These are phyloP conservation scores for Dissophora globulifera DNA, from an alignment of 192 early-diverging fungal species.

Conservation along the genomic window DNA sequence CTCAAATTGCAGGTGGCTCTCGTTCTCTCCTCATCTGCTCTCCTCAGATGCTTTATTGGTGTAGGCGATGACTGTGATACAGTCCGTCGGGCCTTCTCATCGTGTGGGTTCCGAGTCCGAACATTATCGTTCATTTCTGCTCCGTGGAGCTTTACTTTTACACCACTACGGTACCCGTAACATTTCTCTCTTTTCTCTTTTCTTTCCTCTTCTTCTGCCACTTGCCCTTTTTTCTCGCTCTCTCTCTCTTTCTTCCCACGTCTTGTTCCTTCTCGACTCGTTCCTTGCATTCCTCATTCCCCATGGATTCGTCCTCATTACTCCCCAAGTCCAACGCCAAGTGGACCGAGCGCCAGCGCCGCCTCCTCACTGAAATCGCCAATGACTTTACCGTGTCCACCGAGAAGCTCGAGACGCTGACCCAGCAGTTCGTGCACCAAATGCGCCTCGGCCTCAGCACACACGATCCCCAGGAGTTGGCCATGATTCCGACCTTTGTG, in stretches of 20 bases:
- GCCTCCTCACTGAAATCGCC: slow-evolving; percentile 3
- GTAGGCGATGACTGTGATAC: too few relatives aligned
- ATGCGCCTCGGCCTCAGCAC: slow-evolving; percentile 60
- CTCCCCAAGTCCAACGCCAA: slow-evolving; percentile 15
- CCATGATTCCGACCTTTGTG: slow-evolving; percentile 93
- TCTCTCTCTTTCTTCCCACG: not conserved
- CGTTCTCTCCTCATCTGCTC: too few relatives aligned
- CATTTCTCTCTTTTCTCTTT: slow-evolving; percentile 6
- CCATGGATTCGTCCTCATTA: slow-evolving; percentile 19
- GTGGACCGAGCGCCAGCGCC: slow-evolving; percentile 28
- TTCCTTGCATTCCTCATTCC: not conserved
- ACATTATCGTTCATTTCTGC: too few relatives aligned
- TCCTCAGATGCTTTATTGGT: too few relatives aligned
- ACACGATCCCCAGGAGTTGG: slow-evolving; percentile 50
- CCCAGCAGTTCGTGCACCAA: slow-evolving; percentile 56
- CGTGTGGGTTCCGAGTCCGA: too few relatives aligned
- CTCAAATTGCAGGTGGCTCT: too few relatives aligned
- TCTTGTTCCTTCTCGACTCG: not conserved
- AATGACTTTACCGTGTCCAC: slow-evolving; percentile 59
- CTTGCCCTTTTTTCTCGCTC: not conserved
- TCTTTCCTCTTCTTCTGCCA: not conserved
- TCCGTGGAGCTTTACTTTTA: too few relatives aligned
- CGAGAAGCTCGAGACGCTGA: slow-evolving; percentile 58
- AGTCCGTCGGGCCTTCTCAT: too few relatives aligned
- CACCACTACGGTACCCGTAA: too few relatives aligned